Conservation (phyloP, 805 yeast genomes). For the Lipomyces japonicus region DNA sequence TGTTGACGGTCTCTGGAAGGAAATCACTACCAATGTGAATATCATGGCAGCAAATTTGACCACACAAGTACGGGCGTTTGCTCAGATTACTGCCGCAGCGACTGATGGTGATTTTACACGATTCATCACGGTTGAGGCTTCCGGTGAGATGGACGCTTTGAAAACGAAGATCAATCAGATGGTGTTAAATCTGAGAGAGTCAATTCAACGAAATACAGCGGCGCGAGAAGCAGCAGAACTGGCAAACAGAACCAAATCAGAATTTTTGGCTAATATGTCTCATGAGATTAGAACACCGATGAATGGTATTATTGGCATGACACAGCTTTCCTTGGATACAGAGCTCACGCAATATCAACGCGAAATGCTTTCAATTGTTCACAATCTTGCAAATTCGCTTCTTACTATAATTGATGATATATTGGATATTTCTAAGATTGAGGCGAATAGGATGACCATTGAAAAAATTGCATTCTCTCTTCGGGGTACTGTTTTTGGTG, state of each 20-base stretch:
- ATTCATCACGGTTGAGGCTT: conserved; percentile 85
- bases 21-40: conserved; percentile 84
- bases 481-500: conserved; percentile 85
- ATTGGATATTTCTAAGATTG: conserved; percentile 87
- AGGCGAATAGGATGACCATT: conserved; percentile 89
- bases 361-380: conserved; percentile 86
- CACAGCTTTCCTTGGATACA: conserved; percentile 82
- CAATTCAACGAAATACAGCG: conserved; percentile 85
- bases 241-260: conserved; percentile 85
- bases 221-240: conserved; percentile 93
- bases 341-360: conserved; percentile 87
- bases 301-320: conserved; percentile 92
- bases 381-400: conserved; percentile 78
- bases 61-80: conserved; percentile 88
- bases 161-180: conserved; percentile 63
- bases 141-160: conserved; percentile 76
- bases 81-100: conserved; percentile 90
- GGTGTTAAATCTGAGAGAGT: conserved; percentile 82
- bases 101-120: conserved; percentile 91
- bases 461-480: conserved; percentile 83
- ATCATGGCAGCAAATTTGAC: conserved; percentile 93
- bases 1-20: conserved; percentile 90
- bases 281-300: conserved; percentile 88
- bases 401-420: conserved; percentile 86
- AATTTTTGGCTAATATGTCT: conserved; percentile 83